Conservation (phyloP, 352 stramenopile species). For the Blastocystis sp. region DNA sequence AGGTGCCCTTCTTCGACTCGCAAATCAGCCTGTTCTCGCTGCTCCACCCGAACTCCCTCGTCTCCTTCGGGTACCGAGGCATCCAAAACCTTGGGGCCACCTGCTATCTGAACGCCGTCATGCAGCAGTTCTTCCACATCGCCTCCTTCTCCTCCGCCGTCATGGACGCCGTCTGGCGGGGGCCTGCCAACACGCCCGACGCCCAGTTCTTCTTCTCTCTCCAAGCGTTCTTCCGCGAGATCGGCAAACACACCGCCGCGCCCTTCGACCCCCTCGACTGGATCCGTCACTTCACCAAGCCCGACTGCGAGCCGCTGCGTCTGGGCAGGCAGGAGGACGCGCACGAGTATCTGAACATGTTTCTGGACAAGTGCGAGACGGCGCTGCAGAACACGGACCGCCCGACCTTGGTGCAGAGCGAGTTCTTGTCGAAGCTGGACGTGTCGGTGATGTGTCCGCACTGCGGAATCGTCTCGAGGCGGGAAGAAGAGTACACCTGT, state of each 20-base stretch:
- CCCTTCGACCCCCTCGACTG: slow-evolving; percentile 70
- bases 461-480: slow-evolving; percentile 68
- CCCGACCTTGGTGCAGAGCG: slow-evolving; percentile 16
- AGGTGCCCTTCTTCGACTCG: not conserved
- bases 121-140: slow-evolving; percentile 74
- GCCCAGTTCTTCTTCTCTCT: slow-evolving; percentile 71
- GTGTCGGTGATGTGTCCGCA: slow-evolving; percentile 71
- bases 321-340: slow-evolving; percentile 73
- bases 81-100: slow-evolving; percentile 73
- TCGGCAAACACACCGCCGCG: slow-evolving; percentile 69
- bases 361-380: slow-evolving; percentile 71
- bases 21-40: not conserved
- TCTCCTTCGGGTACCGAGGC: not conserved
- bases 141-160: slow-evolving; percentile 68
- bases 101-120: slow-evolving; percentile 74
- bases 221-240: slow-evolving; percentile 72
- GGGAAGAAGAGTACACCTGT: slow-evolving; percentile 67
- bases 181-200: slow-evolving; percentile 1
- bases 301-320: slow-evolving; percentile 72
- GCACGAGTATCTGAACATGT: slow-evolving; percentile 74
- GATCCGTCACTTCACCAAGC: slow-evolving; percentile 70
- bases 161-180: slow-evolving; percentile 21
- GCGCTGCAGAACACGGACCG: slow-evolving; percentile 25
- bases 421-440: slow-evolving; percentile 70
- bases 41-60: not conserved